Percentiles rank a stretch among this genome's conserved stretches.
phyloP scores from a whole-genome alignment of 169 alveolate species.

The Eimeria necatrix region DNA sequence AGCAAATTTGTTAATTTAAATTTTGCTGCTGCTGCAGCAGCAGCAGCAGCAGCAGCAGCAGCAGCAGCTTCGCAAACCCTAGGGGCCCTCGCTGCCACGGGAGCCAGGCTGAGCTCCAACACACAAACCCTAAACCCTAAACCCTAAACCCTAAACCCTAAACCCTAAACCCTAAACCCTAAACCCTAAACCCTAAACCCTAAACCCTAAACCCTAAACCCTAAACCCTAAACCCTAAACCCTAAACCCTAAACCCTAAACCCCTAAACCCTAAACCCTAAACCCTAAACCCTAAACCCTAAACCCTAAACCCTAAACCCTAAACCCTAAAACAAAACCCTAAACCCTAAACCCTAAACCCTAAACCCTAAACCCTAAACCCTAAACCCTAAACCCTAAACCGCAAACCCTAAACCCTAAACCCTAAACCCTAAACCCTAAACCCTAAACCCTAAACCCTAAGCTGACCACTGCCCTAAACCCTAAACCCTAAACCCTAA shows the following conservation, averaged over 20 bases:
- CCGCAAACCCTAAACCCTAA: no score
- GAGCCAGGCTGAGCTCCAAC: not conserved
- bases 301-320: not conserved
- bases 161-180: no score
- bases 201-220: no score
- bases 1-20: not conserved
- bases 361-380: not conserved
- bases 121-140: not conserved
- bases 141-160: constrained; percentile 33
- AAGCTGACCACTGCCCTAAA: not conserved
- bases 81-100: no score
- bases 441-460: not conserved
- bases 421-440: no score
- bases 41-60: no score
- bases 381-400: constrained; percentile 1
- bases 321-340: no score
- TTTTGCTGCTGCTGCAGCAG: not conserved
- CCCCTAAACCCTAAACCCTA: constrained; percentile 8
- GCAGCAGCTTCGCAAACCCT: no score
- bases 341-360: no score
- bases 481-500: not conserved
- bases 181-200: no score
- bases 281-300: not conserved
- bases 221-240: no score
- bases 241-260: no score